phyloP scores from a whole-genome alignment of 2,329 filamentous ascomycete species.

The Aureobasidium sp. region DNA sequence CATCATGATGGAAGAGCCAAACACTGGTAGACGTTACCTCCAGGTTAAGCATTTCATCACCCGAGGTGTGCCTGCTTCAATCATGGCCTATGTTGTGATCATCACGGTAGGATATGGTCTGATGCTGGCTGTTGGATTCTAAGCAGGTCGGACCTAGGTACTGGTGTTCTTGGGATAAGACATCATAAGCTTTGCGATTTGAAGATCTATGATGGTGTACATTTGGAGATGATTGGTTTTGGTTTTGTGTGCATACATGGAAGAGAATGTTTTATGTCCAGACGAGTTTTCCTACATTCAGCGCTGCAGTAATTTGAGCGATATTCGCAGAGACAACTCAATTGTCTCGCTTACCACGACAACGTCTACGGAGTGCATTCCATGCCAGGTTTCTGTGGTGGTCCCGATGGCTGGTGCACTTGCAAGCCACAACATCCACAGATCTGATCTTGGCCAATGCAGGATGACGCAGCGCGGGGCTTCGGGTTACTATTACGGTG shows the following conservation, averaged over 20 bases:
- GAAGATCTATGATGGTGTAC: background rate
- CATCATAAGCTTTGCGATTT: background rate
- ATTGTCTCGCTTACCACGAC: background rate
- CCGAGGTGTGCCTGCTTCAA: slow-evolving; percentile 78
- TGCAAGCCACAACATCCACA: slow-evolving; percentile 1
- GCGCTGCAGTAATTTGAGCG: background rate
- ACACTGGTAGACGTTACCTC: slow-evolving; percentile 85
- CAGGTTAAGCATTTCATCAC: slow-evolving; percentile 92
- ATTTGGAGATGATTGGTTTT: background rate
- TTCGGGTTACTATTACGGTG: background rate
- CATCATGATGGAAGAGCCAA: slow-evolving; percentile 97
- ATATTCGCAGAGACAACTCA: background rate
- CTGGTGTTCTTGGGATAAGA: background rate
- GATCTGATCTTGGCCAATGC: slow-evolving; percentile 1
- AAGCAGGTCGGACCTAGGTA: background rate
- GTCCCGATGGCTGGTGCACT: background rate
- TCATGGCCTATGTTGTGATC: slow-evolving; percentile 74
- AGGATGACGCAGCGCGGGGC: background rate
- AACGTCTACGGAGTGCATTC: background rate
- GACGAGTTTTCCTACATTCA: background rate
- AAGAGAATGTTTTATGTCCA: slow-evolving; percentile 3
- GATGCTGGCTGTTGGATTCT: slow-evolving; percentile 63
- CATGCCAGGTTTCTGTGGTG: background rate
- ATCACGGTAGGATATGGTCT: slow-evolving; percentile 85
- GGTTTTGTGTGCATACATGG: background rate